Conservation (phyloP, 371 early-diverging fungal species). For the Actinomortierella wolfii region DNA sequence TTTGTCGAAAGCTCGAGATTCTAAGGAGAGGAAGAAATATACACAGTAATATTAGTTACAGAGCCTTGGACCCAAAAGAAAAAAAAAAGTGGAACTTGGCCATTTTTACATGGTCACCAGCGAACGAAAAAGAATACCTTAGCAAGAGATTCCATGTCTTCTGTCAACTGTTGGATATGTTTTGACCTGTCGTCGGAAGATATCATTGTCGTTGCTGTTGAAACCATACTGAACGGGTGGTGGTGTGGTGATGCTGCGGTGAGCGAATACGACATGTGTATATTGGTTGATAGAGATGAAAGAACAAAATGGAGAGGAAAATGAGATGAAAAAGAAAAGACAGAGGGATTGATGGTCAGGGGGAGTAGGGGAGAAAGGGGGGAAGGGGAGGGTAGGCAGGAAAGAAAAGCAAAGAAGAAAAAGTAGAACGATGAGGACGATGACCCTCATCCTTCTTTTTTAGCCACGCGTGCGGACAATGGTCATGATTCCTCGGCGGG, state of each 20-base stretch:
- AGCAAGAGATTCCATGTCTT: constrained; percentile 27
- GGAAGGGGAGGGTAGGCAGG: not conserved
- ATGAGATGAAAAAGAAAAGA: not conserved
- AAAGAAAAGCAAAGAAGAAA: constrained; percentile 3
- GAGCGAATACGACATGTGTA: not conserved
- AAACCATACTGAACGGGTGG: constrained; percentile 19
- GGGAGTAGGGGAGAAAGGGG: not conserved
- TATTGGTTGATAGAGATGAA: not conserved
- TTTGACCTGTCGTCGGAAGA: constrained; percentile 5
- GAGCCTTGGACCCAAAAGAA: not conserved
- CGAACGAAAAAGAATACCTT: constrained; percentile 12
- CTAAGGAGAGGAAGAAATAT: constrained; percentile 7
- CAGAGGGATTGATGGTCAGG: not conserved
- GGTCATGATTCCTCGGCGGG: too few relatives aligned
- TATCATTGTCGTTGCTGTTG: constrained; percentile 24
- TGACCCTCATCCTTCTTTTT: too few relatives aligned
- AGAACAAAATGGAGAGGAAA: constrained; percentile 5
- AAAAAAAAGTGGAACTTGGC: not conserved
- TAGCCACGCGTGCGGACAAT: too few relatives aligned
- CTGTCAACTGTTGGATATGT: constrained; percentile 26
- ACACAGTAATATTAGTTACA: not conserved
- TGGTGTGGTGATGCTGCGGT: constrained; percentile 1
- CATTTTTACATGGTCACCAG: not conserved
- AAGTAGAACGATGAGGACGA: not conserved
- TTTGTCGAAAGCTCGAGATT: constrained; percentile 16